These are phyloP conservation scores for Saccharum officinarum DNA, from an alignment of 176 grass and related monocot species.

Conservation along the genomic window DNA sequence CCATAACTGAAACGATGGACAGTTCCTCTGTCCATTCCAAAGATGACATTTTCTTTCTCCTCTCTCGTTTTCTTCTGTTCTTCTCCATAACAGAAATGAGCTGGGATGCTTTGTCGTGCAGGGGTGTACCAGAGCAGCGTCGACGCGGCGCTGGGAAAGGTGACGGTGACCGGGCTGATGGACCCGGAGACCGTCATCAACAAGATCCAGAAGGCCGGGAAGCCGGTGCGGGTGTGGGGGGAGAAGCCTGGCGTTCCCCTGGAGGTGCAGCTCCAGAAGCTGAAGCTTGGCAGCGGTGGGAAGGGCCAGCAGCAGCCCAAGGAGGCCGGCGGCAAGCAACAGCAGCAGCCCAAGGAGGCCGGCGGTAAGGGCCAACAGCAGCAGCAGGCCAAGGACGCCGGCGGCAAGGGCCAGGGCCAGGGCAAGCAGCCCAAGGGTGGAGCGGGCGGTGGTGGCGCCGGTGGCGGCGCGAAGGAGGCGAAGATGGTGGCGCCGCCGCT, in stretches of 20 bases:
- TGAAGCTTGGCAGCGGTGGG: neutral
- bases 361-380: neutral
- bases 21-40: too few relatives aligned
- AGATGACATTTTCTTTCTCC: too few relatives aligned
- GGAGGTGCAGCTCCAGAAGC: neutral
- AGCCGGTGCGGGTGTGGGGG: neutral
- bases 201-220: neutral
- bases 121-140: neutral
- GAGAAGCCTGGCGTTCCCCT: neutral
- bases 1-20: neutral
- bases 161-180: neutral
- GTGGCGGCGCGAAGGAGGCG: slow-evolving; percentile 19
- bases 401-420: neutral
- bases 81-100: neutral
- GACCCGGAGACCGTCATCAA: neutral
- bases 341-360: neutral
- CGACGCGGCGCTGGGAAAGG: neutral
- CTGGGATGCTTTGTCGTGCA: neutral
- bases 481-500: slow-evolving; percentile 24
- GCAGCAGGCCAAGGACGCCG: too few relatives aligned
- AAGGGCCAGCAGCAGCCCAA: neutral
- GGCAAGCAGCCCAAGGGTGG: neutral
- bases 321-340: too few relatives aligned
- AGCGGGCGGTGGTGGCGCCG: neutral
- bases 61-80: neutral